phyloP scores from a whole-genome alignment of 176 grass and related monocot genomes.

The Aegilops tauschii region DNA sequence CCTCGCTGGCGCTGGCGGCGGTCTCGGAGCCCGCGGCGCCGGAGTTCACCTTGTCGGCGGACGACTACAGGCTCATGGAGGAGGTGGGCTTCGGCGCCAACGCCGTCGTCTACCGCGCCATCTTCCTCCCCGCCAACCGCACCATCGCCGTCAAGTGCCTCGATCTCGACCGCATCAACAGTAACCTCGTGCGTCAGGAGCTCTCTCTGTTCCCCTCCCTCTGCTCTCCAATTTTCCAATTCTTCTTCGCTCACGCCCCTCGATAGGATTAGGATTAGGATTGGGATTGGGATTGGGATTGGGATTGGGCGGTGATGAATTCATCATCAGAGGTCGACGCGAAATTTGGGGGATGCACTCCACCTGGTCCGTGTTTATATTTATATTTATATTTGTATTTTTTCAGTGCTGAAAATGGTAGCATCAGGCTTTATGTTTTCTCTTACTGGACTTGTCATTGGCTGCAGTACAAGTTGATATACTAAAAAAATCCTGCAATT shows the following conservation, averaged over 20 bases:
- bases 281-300: no score
- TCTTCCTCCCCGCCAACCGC: slow-evolving; percentile 63
- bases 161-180: slow-evolving; percentile 92
- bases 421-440: background rate
- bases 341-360: no score
- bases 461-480: background rate
- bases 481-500: background rate
- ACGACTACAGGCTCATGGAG: slow-evolving; percentile 74
- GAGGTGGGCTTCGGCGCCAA: slow-evolving; percentile 94
- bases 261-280: no score
- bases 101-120: slow-evolving; percentile 81
- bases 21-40: background rate
- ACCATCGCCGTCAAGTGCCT: slow-evolving; percentile 87
- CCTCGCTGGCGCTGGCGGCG: background rate
- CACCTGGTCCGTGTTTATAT: no score
- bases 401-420: no score
- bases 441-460: background rate
- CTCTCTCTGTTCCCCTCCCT: background rate
- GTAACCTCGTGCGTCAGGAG: slow-evolving; percentile 69
- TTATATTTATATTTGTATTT: no score
- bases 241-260: background rate
- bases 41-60: slow-evolving; percentile 42
- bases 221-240: background rate
- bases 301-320: background rate
- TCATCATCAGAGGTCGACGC: no score